Evolutionary conservation across 1,284 basidiomycete species (phyloP), one percentile per base, ranked within the genome.

Genomic region (Leccinum pseudoinsigne): DNA sequence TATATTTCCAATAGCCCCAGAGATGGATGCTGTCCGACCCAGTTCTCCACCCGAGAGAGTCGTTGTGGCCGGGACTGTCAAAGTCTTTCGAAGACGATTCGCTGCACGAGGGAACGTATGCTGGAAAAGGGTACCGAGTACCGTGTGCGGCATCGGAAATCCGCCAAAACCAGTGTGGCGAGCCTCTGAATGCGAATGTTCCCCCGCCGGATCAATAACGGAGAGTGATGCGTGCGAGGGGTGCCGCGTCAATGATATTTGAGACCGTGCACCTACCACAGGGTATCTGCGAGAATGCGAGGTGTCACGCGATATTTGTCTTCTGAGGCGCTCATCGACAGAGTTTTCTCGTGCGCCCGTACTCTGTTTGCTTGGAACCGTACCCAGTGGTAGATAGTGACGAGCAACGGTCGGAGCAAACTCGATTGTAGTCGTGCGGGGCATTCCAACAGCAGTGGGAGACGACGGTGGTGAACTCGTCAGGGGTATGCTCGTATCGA

Each of bases 131-230:
- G 72, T 74, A 2, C 78, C 78, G 3, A 87, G 64, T 21, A 95
- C 74, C 60, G 84, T 78, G 65, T 87, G 79, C 0, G 94, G 93
- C 70, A 90, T 93, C 0, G 95, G 95, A 76, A 97, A 98, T 0
- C 95, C 95, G 54, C 95, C 95, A 68, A 93, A 94, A 5, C 77
- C 84, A 55, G 77, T 77, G 65, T 82, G 75, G 66, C 80, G 81
- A 55, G 76, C 70, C 28, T 64, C 70, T 21, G 66, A 62, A 28
- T 68, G 69, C 34, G 65, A 70, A 11, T 21, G 36, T 31, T 10
- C 64, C 11, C 14, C 64, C 9, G 40, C 9, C 9, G 55, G 62
- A 62, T 81, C 77, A n/a, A 77, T 56, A n/a, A 54, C 51, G 12
- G 62, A 55, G 23, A 62, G 55, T 11, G 65, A 58, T 11, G 64